Evolutionary conservation across 2,329 filamentous ascomycete genomes (phyloP).

Genomic region (Nectriaceae sp.): DNA sequence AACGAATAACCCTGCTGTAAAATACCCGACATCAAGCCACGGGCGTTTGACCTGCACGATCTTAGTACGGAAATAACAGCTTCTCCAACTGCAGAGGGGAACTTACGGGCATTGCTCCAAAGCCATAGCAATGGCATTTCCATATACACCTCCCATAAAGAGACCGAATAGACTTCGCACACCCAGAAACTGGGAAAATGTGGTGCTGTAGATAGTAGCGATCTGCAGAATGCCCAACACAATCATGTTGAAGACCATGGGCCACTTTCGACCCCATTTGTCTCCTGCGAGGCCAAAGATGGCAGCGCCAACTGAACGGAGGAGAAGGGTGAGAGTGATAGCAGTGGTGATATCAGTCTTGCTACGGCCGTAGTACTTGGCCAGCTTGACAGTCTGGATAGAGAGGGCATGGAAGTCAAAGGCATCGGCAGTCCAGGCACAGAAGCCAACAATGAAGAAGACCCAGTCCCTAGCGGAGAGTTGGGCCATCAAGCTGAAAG

Average conservation of each 20-base stretch:
- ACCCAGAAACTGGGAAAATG: slow-evolving; percentile 74
- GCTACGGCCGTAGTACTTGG: slow-evolving; percentile 48
- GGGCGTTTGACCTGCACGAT: slow-evolving; percentile 55
- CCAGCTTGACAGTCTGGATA: slow-evolving; percentile 74
- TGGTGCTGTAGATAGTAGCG: slow-evolving; percentile 74
- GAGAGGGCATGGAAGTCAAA: slow-evolving; percentile 83
- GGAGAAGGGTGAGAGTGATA: slow-evolving; percentile 73
- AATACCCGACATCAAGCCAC: slow-evolving; percentile 81
- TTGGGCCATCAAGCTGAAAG: slow-evolving; percentile 66
- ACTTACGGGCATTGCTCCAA: slow-evolving; percentile 70
- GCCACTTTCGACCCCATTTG: slow-evolving; percentile 80
- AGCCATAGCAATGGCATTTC: slow-evolving; percentile 77
- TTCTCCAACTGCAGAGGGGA: slow-evolving; percentile 11
- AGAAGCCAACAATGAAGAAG: slow-evolving; percentile 74
- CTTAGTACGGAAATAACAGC: slow-evolving; percentile 21
- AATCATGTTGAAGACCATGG: slow-evolving; percentile 80
- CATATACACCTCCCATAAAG: slow-evolving; percentile 82
- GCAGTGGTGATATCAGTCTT: slow-evolving; percentile 72
- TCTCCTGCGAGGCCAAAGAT: slow-evolving; percentile 78
- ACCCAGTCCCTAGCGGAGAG: slow-evolving; percentile 69
- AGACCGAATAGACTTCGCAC: slow-evolving; percentile 74
- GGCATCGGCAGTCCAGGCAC: slow-evolving; percentile 78
- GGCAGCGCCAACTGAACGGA: slow-evolving; percentile 74
- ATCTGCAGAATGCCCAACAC: slow-evolving; percentile 68
- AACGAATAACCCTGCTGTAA: slow-evolving; percentile 81